Evolutionary conservation across 1,284 basidiomycete genomes (phyloP), one percentile per base, ranked within the genome.

Genomic region (Wolfiporia cocos): DNA sequence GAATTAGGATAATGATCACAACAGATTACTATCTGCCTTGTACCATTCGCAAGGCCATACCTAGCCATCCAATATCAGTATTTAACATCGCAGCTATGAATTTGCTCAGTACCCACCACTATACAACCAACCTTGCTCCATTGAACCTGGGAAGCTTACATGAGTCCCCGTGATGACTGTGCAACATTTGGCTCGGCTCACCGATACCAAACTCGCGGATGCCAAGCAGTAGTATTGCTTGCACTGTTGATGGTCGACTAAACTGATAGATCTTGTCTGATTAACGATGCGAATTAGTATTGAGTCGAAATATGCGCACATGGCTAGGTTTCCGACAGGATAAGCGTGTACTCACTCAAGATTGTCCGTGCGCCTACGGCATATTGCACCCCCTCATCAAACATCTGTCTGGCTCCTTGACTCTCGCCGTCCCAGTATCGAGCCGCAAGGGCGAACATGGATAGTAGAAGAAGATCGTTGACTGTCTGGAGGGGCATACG

Each of bases 201-300:
- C 81, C 86, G 33, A 88, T 78, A 10, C 89, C 90, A 55, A 91
- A 86, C 63, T 92, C 88, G 9, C 88, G 74, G 58, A 87, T 79
- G 1, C 86, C 86, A 11, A 92, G 64, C 7, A 92, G 70, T 19
- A 92, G 66, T n/a, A 92, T 59, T 3, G 88, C 72, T 54, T 88
- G 86, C 22, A 83, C 84, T 0, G 83, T 85, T 2, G 81, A 78
- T 28, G 78, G 73, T 19, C 81, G 70, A 41, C 78, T 81, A 37
- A 72, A 73, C 50, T 85, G 80, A 43, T 81, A 78, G 11, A 78
- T 69, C 49, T 74, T 73, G n/a, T 76, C 84, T 86, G 46, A 32
- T 28, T 14, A 14, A 14, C 7, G 26, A 7, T 28, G n/a, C n/a
- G n/a, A n/a, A n/a, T 28, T 14, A 28, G 14, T 28, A 28, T 14